phyloP scores from a whole-genome alignment of 2,329 filamentous ascomycete genomes.

The Xylariaceae sp. region DNA sequence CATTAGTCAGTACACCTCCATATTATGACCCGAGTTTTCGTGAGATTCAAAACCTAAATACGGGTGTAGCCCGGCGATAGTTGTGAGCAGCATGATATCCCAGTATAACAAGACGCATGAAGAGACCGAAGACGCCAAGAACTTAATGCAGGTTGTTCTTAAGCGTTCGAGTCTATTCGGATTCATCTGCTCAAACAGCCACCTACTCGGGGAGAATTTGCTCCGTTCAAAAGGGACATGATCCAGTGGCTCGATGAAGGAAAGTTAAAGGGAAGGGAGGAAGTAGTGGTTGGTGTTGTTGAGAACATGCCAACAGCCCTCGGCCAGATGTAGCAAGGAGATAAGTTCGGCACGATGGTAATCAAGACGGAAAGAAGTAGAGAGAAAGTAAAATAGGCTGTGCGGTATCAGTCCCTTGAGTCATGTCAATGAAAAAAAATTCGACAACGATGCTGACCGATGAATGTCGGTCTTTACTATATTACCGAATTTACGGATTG shows the following conservation, averaged over 20 bases:
- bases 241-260: constrained; percentile 11
- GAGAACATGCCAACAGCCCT: background rate
- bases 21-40: too few species aligned
- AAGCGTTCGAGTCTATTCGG: constrained; percentile 14
- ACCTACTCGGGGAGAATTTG: constrained; percentile 1
- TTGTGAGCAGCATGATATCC: constrained; percentile 10
- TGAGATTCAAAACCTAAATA: background rate
- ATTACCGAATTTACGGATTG: too few species aligned
- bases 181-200: constrained; percentile 9
- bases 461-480: too few species aligned
- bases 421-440: too few species aligned
- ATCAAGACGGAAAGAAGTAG: too few species aligned
- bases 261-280: constrained; percentile 11
- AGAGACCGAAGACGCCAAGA: constrained; percentile 9
- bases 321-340: constrained; percentile 2
- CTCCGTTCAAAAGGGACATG: background rate
- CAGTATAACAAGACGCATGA: constrained; percentile 13
- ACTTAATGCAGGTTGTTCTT: constrained; percentile 9
- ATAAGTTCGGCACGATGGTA: constrained; percentile 16
- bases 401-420: too few species aligned
- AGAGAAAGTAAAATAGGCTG: too few species aligned
- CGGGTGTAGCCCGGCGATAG: background rate
- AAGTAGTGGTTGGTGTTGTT: constrained; percentile 4
- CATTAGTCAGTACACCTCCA: constrained; percentile 5
- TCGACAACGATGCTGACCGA: too few species aligned